A percentile compares a stretch with the other conserved stretches of the same genome.
phyloP scores from a whole-genome alignment of 495 filamentous ascomycete genomes.

The Cercophora samala region DNA sequence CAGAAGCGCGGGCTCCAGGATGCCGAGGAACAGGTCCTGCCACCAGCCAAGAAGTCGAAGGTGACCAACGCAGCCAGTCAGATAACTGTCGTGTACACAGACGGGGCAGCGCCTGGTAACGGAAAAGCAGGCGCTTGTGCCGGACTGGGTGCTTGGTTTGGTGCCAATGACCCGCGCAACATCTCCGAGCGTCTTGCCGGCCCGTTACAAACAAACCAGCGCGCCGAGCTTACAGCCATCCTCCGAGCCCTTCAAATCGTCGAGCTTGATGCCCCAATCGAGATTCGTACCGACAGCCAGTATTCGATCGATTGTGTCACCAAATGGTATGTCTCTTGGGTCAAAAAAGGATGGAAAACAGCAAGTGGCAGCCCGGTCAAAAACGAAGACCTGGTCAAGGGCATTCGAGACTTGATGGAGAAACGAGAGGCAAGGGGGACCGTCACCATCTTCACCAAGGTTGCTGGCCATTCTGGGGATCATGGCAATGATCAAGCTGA shows the following conservation, averaged over 20 bases:
- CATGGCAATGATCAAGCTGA: conserved; percentile 79
- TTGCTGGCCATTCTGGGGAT: conserved; percentile 73
- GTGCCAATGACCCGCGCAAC: conserved; percentile 66
- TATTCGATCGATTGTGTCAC: conserved; percentile 92
- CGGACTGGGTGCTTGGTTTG: conserved; percentile 88
- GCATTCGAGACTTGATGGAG: conserved; percentile 68
- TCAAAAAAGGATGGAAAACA: conserved; percentile 74
- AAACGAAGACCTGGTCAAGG: conserved; percentile 79
- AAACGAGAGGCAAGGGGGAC: conserved; percentile 59
- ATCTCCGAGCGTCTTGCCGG: conserved; percentile 78
- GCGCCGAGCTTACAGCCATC: conserved; percentile 88
- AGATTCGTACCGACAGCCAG: conserved; percentile 76
- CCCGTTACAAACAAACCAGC: conserved; percentile 82
- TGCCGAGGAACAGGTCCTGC: conserved; percentile 37
- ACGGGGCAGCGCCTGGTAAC: conserved; percentile 79
- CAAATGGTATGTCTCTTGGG: conserved; percentile 78
- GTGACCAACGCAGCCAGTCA: neutral
- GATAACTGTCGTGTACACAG: conserved; percentile 67
- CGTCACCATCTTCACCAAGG: conserved; percentile 73
- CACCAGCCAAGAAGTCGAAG: conserved; percentile 58
- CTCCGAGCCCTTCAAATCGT: conserved; percentile 76
- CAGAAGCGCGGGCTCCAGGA: conserved; percentile 30
- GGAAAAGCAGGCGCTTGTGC: conserved; percentile 67
- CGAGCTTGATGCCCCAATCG: conserved; percentile 48
- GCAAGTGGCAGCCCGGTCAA: conserved; percentile 65